These are phyloP conservation scores for Calendula officinalis DNA, from an alignment of 129 eudicot species.

Conservation along the genomic window DNA sequence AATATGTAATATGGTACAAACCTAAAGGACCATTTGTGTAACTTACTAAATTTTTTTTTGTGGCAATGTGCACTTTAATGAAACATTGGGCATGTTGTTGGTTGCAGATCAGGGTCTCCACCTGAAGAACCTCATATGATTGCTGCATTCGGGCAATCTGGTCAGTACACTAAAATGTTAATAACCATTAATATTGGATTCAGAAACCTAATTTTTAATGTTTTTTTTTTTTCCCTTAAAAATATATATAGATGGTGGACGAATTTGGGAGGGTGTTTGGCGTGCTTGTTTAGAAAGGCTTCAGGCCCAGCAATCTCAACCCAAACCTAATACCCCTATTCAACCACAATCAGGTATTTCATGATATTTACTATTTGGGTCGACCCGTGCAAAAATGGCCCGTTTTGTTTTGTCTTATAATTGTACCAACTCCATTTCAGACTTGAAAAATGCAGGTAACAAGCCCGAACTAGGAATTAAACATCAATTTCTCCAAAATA, in stretches of 20 bases:
- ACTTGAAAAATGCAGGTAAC: slow-evolving; percentile 44
- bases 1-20: too few relatives aligned
- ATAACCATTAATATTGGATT: slow-evolving; percentile 8
- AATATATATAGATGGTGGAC: slow-evolving; percentile 52
- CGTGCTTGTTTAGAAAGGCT: slow-evolving; percentile 67
- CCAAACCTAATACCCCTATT: slow-evolving; percentile 50
- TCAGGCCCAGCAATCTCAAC: slow-evolving; percentile 47
- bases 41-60: background rate
- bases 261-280: slow-evolving; percentile 90
- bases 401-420: slow-evolving; percentile 7
- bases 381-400: background rate
- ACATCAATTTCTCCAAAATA: slow-evolving; percentile 48
- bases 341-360: slow-evolving; percentile 53
- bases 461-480: slow-evolving; percentile 46
- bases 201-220: background rate
- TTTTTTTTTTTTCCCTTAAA: background rate
- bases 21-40: too few relatives aligned
- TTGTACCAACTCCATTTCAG: slow-evolving; percentile 23
- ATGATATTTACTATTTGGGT: background rate
- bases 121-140: slow-evolving; percentile 93
- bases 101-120: slow-evolving; percentile 78
- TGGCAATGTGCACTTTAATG: background rate
- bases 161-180: slow-evolving; percentile 38
- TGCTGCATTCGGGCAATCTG: slow-evolving; percentile 88
- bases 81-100: slow-evolving; percentile 21